Base-by-base conservation (phyloP, 306 rosid species). In the Acmispon strigosus region DNA sequence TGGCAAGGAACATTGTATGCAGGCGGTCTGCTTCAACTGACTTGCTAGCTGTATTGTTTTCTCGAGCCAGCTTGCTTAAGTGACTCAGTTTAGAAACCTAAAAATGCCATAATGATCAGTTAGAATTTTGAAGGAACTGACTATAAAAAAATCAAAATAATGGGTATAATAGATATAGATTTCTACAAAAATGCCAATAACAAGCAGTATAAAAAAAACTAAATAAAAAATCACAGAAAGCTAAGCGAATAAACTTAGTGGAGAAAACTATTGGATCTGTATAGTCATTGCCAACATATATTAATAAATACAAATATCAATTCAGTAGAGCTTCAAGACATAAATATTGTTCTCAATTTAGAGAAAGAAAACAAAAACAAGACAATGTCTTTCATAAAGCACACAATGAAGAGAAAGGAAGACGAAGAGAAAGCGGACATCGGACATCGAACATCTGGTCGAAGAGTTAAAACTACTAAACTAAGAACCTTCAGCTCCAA, bases 1-100 rank as follows among this genome's bases (percentile, higher is more conserved):
- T 95, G 22, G 96, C 99, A 66, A 95, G 96, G 73, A 95, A 91
- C 97, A 91, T 95, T 32, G 99, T 95, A 80, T 91, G 99, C 81
- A 95, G 44, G 47, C 99, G 96, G 47, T 95, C 99, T 54, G 99
- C 97, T 70, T 95, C 96, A 65, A 76, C 86, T 27, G 84, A 91
- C 73, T 90, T 91, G 81, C 86, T 57, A 0, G 99, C 97, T 3
- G 92, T 95, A 68, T 95, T 82, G 73, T 86, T 88, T 57, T 91
- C 97, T 39, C 99, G 88, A 39, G 97, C 97, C 75, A 95, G 96
- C 84, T 95, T 91, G 77, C 99, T 95, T 75, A 95, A 76, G 79
- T 91, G 93, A 78, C 99, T 91, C 47, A 95, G 82, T 76, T 91
- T 95, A 24, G 97, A 95, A 58, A 94, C 99, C 99, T 94, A 69